A percentile compares a stretch with the other conserved stretches of the same genome.
Evolutionary conservation across 2,329 filamentous ascomycete genomes (phyloP).

Genomic region (Trichoderma hamatum): DNA sequence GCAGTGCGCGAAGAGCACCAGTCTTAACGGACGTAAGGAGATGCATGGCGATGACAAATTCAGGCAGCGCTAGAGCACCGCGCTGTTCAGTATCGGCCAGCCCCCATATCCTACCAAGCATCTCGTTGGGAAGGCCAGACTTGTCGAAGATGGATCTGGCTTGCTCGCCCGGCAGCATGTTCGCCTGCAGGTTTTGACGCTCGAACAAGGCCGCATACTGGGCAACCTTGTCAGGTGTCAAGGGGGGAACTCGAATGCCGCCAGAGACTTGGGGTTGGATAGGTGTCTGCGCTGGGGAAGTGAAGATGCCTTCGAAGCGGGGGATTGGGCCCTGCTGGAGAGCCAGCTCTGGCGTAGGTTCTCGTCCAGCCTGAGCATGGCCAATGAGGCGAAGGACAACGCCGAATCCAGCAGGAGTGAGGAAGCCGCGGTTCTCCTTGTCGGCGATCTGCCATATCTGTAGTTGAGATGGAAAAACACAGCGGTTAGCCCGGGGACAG

Average conservation of each 20-base stretch:
- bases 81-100: conserved; percentile 92
- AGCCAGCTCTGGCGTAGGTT: conserved; percentile 79
- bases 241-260: conserved; percentile 82
- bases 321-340: conserved; percentile 86
- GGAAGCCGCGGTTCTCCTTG: conserved; percentile 89
- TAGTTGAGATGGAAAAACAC: conserved; percentile 4
- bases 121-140: conserved; percentile 84
- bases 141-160: conserved; percentile 96
- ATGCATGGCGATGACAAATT: conserved; percentile 99
- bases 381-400: conserved; percentile 92
- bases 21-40: conserved; percentile 89
- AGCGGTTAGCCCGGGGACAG: conserved; percentile 12
- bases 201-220: conserved; percentile 93
- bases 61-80: conserved; percentile 80
- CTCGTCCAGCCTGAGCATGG: conserved; percentile 86
- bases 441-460: conserved; percentile 99
- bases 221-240: conserved; percentile 84
- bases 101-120: conserved; percentile 93
- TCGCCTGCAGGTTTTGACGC: conserved; percentile 76
- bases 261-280: conserved; percentile 63
- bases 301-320: conserved; percentile 77
- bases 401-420: conserved; percentile 91
- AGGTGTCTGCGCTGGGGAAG: conserved; percentile 51
- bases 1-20: conserved; percentile 76
- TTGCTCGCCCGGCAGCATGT: conserved; percentile 76